These are phyloP conservation scores for Saccharomycopsis sp. DNA, from an alignment of 805 yeast species.

Conservation along the genomic window DNA sequence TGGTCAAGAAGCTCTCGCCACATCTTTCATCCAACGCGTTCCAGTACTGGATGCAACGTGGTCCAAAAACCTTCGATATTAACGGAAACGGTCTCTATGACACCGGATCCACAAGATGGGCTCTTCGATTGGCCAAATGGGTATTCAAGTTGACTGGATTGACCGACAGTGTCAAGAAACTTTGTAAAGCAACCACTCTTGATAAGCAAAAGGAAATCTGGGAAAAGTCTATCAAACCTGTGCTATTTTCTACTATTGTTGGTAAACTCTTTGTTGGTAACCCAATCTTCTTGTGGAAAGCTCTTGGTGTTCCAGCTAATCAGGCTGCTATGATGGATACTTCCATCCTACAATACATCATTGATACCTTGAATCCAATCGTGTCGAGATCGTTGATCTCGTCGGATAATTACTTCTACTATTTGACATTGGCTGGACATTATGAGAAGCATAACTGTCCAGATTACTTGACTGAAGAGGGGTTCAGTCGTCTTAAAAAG, in stretches of 20 bases:
- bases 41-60: conserved; percentile 71
- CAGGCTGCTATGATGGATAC: conserved; percentile 77
- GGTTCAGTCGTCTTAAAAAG: conserved; percentile 44
- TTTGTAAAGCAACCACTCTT: conserved; percentile 52
- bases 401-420: conserved; percentile 72
- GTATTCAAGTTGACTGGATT: conserved; percentile 55
- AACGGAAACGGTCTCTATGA: conserved; percentile 63
- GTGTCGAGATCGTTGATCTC: conserved; percentile 57
- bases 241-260: conserved; percentile 63
- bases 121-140: conserved; percentile 58
- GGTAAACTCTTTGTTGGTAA: conserved; percentile 68
- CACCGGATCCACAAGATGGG: conserved; percentile 86
- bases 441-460: conserved; percentile 67
- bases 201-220: conserved; percentile 61
- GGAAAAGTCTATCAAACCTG: conserved; percentile 57
- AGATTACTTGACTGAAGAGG: conserved; percentile 57
- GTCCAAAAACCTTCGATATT: conserved; percentile 47
- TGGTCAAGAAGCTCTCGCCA: conserved; percentile 53
- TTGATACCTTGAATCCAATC: conserved; percentile 75
- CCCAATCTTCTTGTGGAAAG: conserved; percentile 83
- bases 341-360: conserved; percentile 62
- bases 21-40: conserved; percentile 74
- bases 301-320: conserved; percentile 81
- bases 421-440: conserved; percentile 55
- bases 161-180: conserved; percentile 40